Conservation (phyloP, 345 rosid genomes). For the Brassica nigra region DNA sequence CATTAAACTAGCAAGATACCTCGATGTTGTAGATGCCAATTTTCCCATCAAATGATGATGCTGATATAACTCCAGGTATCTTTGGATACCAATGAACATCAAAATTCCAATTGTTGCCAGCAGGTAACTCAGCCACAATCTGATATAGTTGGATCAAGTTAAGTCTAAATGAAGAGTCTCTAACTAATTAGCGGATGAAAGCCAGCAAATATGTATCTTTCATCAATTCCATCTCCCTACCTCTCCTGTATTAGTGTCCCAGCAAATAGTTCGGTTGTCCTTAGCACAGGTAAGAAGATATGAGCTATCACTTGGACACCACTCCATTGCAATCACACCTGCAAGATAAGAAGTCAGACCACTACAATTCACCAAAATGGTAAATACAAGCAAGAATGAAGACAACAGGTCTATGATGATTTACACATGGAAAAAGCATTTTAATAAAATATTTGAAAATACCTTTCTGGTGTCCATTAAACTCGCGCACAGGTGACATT, state of each 20-base stretch:
- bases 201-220: conserved; percentile 16
- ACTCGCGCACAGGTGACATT: conserved; percentile 86
- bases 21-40: conserved; percentile 93
- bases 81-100: conserved; percentile 98
- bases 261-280: conserved; percentile 97
- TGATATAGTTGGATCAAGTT: conserved; percentile 36
- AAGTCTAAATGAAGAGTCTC: conserved; percentile 19
- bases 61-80: conserved; percentile 94
- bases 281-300: conserved; percentile 98
- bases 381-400: conserved; percentile 13
- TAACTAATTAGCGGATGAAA: background rate
- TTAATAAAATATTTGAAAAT: conserved; percentile 23
- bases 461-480: conserved; percentile 94
- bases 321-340: conserved; percentile 99
- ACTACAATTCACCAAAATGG: conserved; percentile 11
- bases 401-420: conserved; percentile 21
- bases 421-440: background rate
- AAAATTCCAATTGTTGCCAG: conserved; percentile 96
- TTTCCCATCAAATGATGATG: conserved; percentile 97
- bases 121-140: conserved; percentile 91
- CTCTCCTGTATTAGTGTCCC: conserved; percentile 93
- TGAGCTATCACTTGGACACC: conserved; percentile 95
- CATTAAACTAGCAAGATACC: conserved; percentile 53
- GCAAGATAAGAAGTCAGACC: conserved; percentile 32
- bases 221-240: conserved; percentile 44